Percentiles rank a stretch among this genome's conserved stretches.
These are phyloP conservation scores for Mariannaea sp. DNA, from an alignment of 2,329 filamentous ascomycete species.

Conservation along the genomic window DNA sequence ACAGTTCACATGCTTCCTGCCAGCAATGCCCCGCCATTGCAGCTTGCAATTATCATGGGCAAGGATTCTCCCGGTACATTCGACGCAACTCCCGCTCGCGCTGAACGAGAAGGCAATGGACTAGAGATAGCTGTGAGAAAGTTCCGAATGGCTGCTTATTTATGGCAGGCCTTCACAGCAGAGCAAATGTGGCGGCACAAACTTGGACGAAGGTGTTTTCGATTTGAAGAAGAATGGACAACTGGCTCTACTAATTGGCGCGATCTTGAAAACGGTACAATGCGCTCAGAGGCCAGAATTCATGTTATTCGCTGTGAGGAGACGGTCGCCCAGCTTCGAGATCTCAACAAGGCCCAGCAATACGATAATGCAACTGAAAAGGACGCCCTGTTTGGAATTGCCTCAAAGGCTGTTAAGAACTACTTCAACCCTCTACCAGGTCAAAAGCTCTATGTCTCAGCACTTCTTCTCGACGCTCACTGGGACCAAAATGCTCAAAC, in stretches of 20 bases:
- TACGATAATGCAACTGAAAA: conserved; percentile 70
- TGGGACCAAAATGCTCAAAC: conserved; percentile 77
- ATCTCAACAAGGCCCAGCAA: conserved; percentile 79
- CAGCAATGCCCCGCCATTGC: conserved; percentile 78
- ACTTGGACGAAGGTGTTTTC: conserved; percentile 82
- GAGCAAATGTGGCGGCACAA: conserved; percentile 95
- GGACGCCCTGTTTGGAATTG: conserved; percentile 76
- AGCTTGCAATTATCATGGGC: conserved; percentile 84
- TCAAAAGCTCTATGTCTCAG: conserved; percentile 87
- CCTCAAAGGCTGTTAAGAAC: conserved; percentile 74
- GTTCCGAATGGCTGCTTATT: conserved; percentile 91
- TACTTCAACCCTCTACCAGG: conserved; percentile 76
- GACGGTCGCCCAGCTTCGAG: conserved; percentile 81
- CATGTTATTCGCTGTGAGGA: conserved; percentile 83
- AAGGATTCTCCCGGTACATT: conserved; percentile 87
- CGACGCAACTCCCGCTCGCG: conserved; percentile 77
- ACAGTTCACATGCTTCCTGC: conserved; percentile 86
- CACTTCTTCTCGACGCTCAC: conserved; percentile 83
- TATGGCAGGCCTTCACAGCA: conserved; percentile 96
- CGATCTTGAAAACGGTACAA: conserved; percentile 71
- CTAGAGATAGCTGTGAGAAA: conserved; percentile 83
- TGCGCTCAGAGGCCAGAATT: conserved; percentile 89
- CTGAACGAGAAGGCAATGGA: conserved; percentile 79
- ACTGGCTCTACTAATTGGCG: conserved; percentile 77
- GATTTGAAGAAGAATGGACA: conserved; percentile 95